phyloP scores from a whole-genome alignment of 2,329 filamentous ascomycete genomes.

The Fusarium odoratissimum region DNA sequence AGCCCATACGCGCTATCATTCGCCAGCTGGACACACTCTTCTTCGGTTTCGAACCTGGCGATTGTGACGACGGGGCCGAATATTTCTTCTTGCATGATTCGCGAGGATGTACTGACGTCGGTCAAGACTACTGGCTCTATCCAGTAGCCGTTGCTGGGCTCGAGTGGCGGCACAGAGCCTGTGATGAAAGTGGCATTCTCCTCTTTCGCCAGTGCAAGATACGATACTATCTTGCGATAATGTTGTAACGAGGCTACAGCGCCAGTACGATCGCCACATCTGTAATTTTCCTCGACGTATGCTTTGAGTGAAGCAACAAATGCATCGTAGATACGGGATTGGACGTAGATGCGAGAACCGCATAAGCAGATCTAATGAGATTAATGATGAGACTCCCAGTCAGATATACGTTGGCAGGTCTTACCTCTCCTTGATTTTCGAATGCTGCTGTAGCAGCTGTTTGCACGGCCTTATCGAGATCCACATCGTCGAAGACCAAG shows the following conservation, averaged over 20 bases:
- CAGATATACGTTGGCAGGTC: accelerated
- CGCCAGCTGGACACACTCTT: neutral
- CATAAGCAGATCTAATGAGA: neutral
- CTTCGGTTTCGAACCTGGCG: neutral
- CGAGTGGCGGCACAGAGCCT: neutral
- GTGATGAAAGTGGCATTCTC: neutral
- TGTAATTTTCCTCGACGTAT: neutral
- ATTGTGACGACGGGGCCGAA: neutral
- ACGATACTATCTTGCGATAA: neutral
- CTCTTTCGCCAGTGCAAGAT: neutral
- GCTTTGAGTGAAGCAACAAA: neutral
- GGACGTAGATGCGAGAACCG: neutral
- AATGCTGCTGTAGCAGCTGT: neutral
- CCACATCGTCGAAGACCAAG: neutral
- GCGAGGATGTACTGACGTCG: neutral
- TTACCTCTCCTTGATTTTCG: neutral
- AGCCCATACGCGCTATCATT: neutral
- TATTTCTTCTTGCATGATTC: neutral
- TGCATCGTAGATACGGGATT: neutral
- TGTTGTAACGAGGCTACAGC: neutral
- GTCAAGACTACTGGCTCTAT: neutral
- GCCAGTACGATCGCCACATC: neutral
- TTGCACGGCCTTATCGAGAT: neutral
- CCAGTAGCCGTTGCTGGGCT: neutral
- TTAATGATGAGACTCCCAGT: neutral